phyloP scores from a whole-genome alignment of 1,284 basidiomycete genomes.

The Austroboletus olivaceoglutinosus region DNA sequence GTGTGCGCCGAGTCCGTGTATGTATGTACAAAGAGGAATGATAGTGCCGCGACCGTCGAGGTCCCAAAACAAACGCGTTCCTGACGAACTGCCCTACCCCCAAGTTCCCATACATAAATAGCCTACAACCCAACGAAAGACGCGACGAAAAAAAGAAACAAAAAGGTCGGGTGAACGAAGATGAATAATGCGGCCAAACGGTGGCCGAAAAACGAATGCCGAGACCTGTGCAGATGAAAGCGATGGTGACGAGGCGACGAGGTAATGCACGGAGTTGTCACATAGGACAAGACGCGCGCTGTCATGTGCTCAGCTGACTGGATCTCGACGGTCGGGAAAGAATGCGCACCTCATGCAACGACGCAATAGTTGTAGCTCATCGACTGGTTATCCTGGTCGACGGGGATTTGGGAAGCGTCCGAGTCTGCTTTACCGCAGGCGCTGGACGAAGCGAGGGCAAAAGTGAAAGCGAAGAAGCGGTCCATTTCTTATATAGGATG shows the following conservation, averaged over 20 bases:
- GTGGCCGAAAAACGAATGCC: conserved; percentile 4
- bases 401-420: conserved; percentile 12
- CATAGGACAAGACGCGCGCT: too few relatives aligned
- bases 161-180: conserved; percentile 14
- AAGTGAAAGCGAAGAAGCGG: conserved; percentile 6
- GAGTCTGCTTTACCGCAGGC: conserved; percentile 1
- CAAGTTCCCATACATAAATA: conserved; percentile 1
- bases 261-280: background rate
- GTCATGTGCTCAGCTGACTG: background rate
- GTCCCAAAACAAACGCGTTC: conserved; percentile 5
- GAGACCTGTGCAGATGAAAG: conserved; percentile 1
- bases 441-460: background rate
- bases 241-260: background rate
- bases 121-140: background rate
- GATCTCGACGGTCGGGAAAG: background rate
- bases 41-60: conserved; percentile 6
- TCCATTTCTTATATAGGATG: conserved; percentile 18
- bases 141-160: conserved; percentile 10
- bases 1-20: background rate
- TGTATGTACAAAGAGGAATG: conserved; percentile 1
- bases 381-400: conserved; percentile 2
- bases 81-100: conserved; percentile 7
- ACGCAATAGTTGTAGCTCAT: conserved; percentile 7
- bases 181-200: conserved; percentile 2
- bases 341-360: conserved; percentile 23